Percentiles rank a stretch among this genome's conserved stretches.
Evolutionary conservation across 495 filamentous ascomycete species (phyloP).

Genomic region (Talaromyces stipitatus): DNA sequence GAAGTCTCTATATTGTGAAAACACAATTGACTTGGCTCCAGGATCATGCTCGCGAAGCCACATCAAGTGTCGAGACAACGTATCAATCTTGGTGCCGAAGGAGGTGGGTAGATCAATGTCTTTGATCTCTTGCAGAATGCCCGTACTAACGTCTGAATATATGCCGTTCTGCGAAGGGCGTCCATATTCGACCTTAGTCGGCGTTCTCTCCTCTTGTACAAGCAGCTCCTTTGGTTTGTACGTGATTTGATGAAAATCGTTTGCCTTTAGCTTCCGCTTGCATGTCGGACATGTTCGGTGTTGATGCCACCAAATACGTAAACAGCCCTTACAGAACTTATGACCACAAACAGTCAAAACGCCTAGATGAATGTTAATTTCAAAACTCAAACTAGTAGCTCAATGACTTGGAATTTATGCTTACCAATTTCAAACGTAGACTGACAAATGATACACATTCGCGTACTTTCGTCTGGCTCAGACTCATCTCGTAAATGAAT

Average conservation of each 20-base stretch:
- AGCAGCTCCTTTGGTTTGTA: slow-evolving; percentile 67
- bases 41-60: slow-evolving; percentile 82
- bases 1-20: slow-evolving; percentile 81
- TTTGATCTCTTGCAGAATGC: slow-evolving; percentile 71
- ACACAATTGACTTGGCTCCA: slow-evolving; percentile 82
- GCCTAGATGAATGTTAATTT: slow-evolving; percentile 21
- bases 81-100: slow-evolving; percentile 87
- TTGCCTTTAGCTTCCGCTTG: slow-evolving; percentile 52
- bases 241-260: slow-evolving; percentile 73
- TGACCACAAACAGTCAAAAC: slow-evolving; percentile 86
- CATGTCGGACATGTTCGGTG: slow-evolving; percentile 68
- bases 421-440: slow-evolving; percentile 60
- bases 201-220: slow-evolving; percentile 56
- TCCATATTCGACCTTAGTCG: slow-evolving; percentile 19
- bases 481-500: slow-evolving; percentile 52
- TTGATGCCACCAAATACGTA: slow-evolving; percentile 62
- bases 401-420: no score
- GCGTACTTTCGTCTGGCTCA: slow-evolving; percentile 43
- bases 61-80: slow-evolving; percentile 67
- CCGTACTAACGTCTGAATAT: slow-evolving; percentile 66
- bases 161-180: slow-evolving; percentile 44
- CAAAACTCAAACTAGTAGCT: not conserved
- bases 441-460: slow-evolving; percentile 76
- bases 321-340: slow-evolving; percentile 81
- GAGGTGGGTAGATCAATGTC: slow-evolving; percentile 67